Base-by-base conservation (phyloP, 805 yeast genomes). In the Spathaspora passalidarum region DNA sequence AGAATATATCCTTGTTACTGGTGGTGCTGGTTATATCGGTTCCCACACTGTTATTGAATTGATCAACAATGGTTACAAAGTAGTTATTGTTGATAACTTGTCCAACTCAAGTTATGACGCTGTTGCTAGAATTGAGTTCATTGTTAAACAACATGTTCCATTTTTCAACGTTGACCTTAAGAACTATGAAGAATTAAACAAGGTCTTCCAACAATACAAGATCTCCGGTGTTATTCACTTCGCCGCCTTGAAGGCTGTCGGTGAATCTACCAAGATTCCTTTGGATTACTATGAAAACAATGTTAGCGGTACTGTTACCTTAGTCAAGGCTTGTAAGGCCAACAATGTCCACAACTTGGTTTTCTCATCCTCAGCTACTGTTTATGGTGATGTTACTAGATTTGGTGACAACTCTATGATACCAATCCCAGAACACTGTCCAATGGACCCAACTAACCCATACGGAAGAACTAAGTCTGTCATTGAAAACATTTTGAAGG, bases 21-120 rank as follows among this genome's bases (percentile, higher is more conserved):
- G 95, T 38, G 95, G 95, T 40, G 88, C 92, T 21, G 94, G 96
- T 17, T 87, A 87, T 65, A 86, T 88, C 57, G 95, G 94, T 20
- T 84, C 92, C 8, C 94, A 87, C 60, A 84, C 92, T 1, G 87
- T 78, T 14, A 79, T 81, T 40, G 86, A 80, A 55, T 72, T 84
- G 44, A 60, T 82, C 42, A 74, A 77, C 49, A 72, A 78, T 43
- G 88, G 88, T 20, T 76, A 81, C 56, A 75, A 82, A 22, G 88
- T 86, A 25, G 82, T 87, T n/a, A 76, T 87, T 38, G 80, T 83
- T 18, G 96, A 87, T 62, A 84, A 83, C 61, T 68, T 84, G 48
- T 66, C 73, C 56, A 87, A 84, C 56, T 82, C 94, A 2, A 76
- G 82, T 34, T 75, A 75, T 53, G 88, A 83, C 51, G 80, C 90